These are phyloP conservation scores for Lactarius evosmus DNA, from an alignment of 768 basidiomycete genomes.

Conservation along the genomic window DNA sequence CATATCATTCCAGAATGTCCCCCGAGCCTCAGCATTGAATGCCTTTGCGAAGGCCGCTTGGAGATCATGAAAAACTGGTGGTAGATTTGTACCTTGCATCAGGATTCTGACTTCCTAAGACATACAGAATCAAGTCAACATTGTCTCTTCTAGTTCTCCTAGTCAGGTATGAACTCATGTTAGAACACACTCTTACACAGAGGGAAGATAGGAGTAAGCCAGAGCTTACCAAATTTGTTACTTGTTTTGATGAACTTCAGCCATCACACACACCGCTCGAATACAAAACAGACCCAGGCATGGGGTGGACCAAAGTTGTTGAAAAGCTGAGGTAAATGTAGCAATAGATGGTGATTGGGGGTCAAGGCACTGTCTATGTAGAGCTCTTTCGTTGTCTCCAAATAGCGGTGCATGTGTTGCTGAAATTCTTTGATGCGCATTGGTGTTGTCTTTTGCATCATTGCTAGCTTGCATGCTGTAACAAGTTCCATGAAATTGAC, in stretches of 20 bases:
- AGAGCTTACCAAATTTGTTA: constrained; percentile 34
- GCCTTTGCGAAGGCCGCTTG: not conserved
- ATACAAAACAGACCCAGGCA: constrained; percentile 38
- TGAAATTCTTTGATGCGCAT: constrained; percentile 32
- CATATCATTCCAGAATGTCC: not conserved
- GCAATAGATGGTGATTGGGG: constrained; percentile 41
- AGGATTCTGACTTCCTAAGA: not conserved
- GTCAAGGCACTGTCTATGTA: constrained; percentile 34
- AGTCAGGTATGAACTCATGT: not conserved
- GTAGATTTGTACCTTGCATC: not conserved
- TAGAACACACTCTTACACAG: not conserved
- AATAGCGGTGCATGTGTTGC: constrained; percentile 35
- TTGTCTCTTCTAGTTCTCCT: constrained; percentile 35
- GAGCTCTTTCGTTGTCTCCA: constrained; percentile 32
- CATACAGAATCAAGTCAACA: constrained; percentile 2
- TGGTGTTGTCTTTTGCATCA: constrained; percentile 29
- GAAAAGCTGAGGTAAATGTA: constrained; percentile 39
- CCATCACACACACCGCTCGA: constrained; percentile 37
- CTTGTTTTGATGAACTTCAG: constrained; percentile 36
- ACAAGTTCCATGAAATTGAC: constrained; percentile 36
- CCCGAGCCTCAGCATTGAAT: not conserved
- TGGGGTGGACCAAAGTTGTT: constrained; percentile 38
- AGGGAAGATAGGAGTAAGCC: too few species aligned
- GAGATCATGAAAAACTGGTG: not conserved
- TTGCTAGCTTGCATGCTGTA: constrained; percentile 36